Conservation (phyloP, 306 rosid genomes). For the Malus sieversii region DNA sequence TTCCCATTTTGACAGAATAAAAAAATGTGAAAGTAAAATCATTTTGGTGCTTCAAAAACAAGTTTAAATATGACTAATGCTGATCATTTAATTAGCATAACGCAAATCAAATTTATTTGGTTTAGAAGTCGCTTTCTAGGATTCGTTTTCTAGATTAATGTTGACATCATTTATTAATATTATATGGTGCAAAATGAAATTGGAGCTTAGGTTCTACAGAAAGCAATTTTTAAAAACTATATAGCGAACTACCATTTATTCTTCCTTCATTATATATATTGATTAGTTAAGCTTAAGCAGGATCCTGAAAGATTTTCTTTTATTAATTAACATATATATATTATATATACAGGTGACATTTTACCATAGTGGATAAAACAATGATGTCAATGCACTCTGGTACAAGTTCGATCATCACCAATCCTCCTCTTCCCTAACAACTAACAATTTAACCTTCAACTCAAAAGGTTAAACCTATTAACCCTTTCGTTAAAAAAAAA, state of each 20-base stretch:
- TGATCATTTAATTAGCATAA: background rate
- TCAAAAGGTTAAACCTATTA: no score
- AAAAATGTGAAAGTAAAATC: background rate
- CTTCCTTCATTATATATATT: slow-evolving; percentile 7
- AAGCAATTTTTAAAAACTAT: background rate
- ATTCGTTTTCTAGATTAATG: slow-evolving; percentile 29
- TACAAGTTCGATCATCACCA: no score
- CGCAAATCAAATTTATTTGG: slow-evolving; percentile 17
- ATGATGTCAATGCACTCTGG: no score
- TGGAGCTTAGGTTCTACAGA: slow-evolving; percentile 1
- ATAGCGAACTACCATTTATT: slow-evolving; percentile 17
- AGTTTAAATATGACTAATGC: background rate
- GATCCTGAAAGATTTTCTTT: slow-evolving; percentile 26
- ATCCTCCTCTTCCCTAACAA: no score
- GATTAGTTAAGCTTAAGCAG: background rate
- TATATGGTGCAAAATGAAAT: slow-evolving; percentile 16
- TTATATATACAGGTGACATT: background rate
- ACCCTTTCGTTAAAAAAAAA: no score
- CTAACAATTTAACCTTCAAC: no score
- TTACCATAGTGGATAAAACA: no score
- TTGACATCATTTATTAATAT: slow-evolving; percentile 33
- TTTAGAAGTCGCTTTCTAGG: slow-evolving; percentile 18
- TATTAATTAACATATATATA: background rate
- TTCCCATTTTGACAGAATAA: slow-evolving; percentile 10
- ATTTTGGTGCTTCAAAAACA: background rate